phyloP scores from a whole-genome alignment of 768 basidiomycete species.

The Boletus pseudo-olivaceus region DNA sequence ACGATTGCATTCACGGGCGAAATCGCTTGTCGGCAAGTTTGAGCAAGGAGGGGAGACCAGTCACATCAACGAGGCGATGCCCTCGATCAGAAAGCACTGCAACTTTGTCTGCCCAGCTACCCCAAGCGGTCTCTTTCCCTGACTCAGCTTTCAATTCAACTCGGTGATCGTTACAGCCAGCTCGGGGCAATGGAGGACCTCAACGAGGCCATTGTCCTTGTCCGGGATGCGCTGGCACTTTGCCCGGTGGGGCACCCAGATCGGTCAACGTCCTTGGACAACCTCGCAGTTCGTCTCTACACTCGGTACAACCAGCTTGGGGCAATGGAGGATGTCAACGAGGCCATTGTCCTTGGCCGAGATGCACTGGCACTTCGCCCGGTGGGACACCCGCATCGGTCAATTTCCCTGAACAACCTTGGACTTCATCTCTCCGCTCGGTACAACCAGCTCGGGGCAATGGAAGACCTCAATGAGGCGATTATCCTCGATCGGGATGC shows the following conservation, averaged over 20 bases:
- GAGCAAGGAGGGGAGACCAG: background rate
- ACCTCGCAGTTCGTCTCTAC: background rate
- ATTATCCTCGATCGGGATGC: background rate
- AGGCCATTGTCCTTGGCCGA: background rate
- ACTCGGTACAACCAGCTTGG: background rate
- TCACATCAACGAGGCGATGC: background rate
- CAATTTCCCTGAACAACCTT: background rate
- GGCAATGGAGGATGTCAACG: background rate
- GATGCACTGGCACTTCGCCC: background rate
- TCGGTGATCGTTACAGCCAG: background rate
- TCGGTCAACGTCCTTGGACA: background rate
- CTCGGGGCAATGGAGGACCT: background rate
- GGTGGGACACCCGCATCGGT: background rate
- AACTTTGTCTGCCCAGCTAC: background rate
- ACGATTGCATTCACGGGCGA: background rate
- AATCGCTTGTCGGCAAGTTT: background rate
- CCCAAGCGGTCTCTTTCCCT: background rate
- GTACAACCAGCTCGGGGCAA: background rate
- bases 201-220: background rate
- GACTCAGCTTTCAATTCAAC: background rate
- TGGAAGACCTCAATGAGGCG: background rate
- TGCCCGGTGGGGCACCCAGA: background rate
- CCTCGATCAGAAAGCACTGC: background rate
- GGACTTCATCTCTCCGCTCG: background rate
- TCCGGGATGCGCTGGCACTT: background rate